Evolutionary conservation across 208 protist species (phyloP).

Genomic region (Acanthamoeba sp.): DNA sequence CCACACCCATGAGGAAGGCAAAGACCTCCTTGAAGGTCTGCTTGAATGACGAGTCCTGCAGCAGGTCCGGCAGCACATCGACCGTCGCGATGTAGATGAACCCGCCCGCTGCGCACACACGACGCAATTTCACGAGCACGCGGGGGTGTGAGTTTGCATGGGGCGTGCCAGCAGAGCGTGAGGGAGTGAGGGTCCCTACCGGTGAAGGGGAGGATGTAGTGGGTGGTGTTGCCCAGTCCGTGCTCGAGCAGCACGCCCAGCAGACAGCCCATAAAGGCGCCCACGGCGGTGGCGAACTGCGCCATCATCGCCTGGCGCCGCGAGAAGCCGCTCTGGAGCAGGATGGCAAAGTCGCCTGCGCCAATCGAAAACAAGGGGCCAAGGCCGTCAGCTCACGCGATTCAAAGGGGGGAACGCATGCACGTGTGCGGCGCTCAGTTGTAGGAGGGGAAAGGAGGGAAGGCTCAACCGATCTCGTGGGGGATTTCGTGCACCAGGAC

Average conservation of each 20-base stretch:
- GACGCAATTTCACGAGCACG: neutral
- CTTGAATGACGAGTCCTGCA: slow-evolving; percentile 42
- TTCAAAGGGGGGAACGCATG: no score
- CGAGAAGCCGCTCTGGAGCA: slow-evolving; percentile 81
- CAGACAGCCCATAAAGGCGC: slow-evolving; percentile 75
- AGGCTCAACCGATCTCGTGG: slow-evolving; percentile 83
- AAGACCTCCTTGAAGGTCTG: slow-evolving; percentile 58
- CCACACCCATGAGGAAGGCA: slow-evolving; percentile 45
- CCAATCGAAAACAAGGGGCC: neutral
- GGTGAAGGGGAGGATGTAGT: slow-evolving; percentile 48
- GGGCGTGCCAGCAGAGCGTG: neutral
- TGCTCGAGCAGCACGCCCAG: slow-evolving; percentile 56
- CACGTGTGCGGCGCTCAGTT: no score
- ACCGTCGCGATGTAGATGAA: slow-evolving; percentile 77
- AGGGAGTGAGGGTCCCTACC: neutral
- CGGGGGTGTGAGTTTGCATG: neutral
- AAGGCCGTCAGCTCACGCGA: neutral
- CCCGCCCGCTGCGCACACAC: slow-evolving; percentile 3
- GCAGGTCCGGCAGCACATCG: slow-evolving; percentile 31
- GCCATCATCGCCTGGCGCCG: slow-evolving; percentile 79
- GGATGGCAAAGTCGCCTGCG: slow-evolving; percentile 85
- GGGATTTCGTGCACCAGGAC: slow-evolving; percentile 86
- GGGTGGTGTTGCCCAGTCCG: neutral
- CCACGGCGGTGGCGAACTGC: slow-evolving; percentile 84
- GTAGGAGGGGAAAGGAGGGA: no score